Conservation (phyloP, 768 basidiomycete genomes). For the Leccinum ochraceum region DNA sequence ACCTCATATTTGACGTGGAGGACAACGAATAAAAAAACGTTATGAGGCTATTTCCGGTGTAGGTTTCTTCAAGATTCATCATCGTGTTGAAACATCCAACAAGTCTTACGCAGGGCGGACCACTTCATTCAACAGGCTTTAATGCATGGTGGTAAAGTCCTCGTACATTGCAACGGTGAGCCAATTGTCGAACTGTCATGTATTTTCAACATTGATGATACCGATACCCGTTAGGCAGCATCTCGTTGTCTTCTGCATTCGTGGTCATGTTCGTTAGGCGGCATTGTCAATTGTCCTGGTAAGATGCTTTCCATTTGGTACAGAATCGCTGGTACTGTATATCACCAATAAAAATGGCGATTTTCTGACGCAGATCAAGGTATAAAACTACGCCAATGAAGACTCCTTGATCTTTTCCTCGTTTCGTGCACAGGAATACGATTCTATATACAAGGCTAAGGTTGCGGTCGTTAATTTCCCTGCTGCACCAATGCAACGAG, state of each 20-base stretch:
- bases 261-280: constrained; percentile 96
- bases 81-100: background rate
- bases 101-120: constrained; percentile 55
- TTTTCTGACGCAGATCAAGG: constrained; percentile 91
- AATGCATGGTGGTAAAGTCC: constrained; percentile 62
- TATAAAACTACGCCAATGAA: constrained; percentile 27
- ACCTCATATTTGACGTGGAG: constrained; percentile 82
- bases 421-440: constrained; percentile 67
- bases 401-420: constrained; percentile 3
- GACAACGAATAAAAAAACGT: constrained; percentile 96
- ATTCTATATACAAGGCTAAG: constrained; percentile 85
- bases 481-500: constrained; percentile 38
- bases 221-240: constrained; percentile 58
- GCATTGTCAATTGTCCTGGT: constrained; percentile 76
- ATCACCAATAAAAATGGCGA: constrained; percentile 76
- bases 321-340: constrained; percentile 94
- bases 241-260: constrained; percentile 84
- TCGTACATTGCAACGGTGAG: constrained; percentile 89
- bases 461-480: constrained; percentile 67
- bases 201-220: background rate
- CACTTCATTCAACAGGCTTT: constrained; percentile 69
- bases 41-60: constrained; percentile 88
- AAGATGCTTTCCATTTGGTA: constrained; percentile 84
- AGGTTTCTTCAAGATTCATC: constrained; percentile 23
- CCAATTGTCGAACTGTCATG: constrained; percentile 1